Conservation (phyloP, 805 yeast species). For the Priceomyces medius region DNA sequence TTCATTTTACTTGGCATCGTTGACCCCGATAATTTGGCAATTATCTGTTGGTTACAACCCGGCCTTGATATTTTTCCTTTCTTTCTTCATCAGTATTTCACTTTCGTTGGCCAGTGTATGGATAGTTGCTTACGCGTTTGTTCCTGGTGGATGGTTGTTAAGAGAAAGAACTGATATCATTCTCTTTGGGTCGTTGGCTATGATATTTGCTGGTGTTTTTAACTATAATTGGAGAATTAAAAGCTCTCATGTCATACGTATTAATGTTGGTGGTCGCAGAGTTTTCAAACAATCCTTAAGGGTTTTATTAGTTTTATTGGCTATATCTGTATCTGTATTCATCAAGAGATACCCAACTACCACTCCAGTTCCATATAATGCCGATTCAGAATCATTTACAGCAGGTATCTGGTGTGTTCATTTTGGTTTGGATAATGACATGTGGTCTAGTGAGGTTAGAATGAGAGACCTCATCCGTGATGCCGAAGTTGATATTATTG, state of each 20-base stretch:
- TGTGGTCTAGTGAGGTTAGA: conserved; percentile 95
- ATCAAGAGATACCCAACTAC: conserved; percentile 59
- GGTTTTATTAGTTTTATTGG: conserved; percentile 44
- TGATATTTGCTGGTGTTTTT: conserved; percentile 54
- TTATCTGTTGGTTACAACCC: conserved; percentile 56
- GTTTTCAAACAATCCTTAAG: conserved; percentile 24
- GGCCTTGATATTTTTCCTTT: conserved; percentile 50
- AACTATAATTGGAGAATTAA: conserved; percentile 31
- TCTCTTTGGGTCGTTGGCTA: conserved; percentile 52
- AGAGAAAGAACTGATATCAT: conserved; percentile 88
- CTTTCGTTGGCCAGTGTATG: conserved; percentile 83
- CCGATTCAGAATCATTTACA: conserved; percentile 66
- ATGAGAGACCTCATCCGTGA: conserved; percentile 83
- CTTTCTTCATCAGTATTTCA: conserved; percentile 50
- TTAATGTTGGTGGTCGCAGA: conserved; percentile 17
- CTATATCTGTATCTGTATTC: conserved; percentile 54
- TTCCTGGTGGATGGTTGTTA: conserved; percentile 85
- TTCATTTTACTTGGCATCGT: conserved; percentile 58
- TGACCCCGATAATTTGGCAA: conserved; percentile 60
- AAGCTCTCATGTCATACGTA: conserved; percentile 20
- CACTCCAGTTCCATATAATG: conserved; percentile 56
- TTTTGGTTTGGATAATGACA: conserved; percentile 93
- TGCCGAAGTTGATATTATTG: conserved; percentile 87
- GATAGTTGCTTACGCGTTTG: conserved; percentile 98
- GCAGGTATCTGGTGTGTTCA: conserved; percentile 99